These are phyloP conservation scores for Coniosporium tulheliwenetii DNA, from an alignment of 2,329 filamentous ascomycete genomes.

Conservation along the genomic window DNA sequence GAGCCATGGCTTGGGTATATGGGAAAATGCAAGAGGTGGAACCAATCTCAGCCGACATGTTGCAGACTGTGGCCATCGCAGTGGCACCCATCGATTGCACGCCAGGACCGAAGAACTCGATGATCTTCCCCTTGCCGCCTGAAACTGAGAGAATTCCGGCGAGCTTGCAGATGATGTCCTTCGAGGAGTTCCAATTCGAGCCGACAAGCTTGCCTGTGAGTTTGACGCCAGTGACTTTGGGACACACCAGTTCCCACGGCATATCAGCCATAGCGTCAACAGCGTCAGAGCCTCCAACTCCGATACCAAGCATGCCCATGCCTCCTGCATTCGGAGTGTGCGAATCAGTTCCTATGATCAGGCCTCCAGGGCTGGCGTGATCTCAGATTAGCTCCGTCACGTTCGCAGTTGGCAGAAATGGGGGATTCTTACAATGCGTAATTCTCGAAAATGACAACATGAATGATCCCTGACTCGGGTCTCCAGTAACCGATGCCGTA, in stretches of 20 bases:
- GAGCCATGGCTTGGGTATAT: conserved; percentile 16
- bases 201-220: conserved; percentile 12
- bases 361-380: conserved; percentile 14
- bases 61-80: conserved; percentile 22
- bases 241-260: conserved; percentile 19
- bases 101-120: conserved; percentile 22
- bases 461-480: conserved; percentile 21
- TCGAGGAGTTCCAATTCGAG: no score
- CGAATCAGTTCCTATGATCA: conserved; percentile 22
- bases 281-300: conserved; percentile 14
- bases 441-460: conserved; percentile 25
- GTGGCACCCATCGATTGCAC: conserved; percentile 16
- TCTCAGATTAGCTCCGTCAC: background rate
- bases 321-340: conserved; percentile 22
- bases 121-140: conserved; percentile 18
- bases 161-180: conserved; percentile 21
- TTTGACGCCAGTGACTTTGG: conserved; percentile 17
- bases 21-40: conserved; percentile 22
- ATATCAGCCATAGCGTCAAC: conserved; percentile 15
- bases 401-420: background rate
- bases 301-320: conserved; percentile 20
- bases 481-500: conserved; percentile 30
- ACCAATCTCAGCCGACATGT: conserved; percentile 22
- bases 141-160: conserved; percentile 18
- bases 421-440: conserved; percentile 15